phyloP scores from a whole-genome alignment of 2,329 filamentous ascomycete genomes.

The Claviceps quebecensis region DNA sequence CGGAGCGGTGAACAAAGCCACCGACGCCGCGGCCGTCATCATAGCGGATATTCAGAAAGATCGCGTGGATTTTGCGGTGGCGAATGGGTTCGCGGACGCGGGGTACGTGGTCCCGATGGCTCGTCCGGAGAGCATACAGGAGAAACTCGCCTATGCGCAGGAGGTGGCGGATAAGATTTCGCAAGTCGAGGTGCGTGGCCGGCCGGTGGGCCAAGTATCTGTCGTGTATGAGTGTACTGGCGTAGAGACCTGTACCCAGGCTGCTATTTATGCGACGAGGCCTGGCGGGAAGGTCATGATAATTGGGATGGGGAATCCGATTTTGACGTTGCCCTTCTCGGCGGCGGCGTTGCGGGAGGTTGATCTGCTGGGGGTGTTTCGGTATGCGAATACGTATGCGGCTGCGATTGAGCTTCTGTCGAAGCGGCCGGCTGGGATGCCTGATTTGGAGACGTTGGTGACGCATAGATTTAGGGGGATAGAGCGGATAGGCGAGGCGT shows the following conservation, averaged over 20 bases:
- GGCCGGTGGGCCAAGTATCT: slow-evolving; percentile 47
- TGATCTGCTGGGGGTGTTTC: slow-evolving; percentile 57
- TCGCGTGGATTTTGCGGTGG: slow-evolving; percentile 42
- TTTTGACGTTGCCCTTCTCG: slow-evolving; percentile 55
- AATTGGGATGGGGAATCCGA: slow-evolving; percentile 59
- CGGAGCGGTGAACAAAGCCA: slow-evolving; percentile 40
- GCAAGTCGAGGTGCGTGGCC: slow-evolving; percentile 20
- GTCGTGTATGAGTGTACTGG: slow-evolving; percentile 69
- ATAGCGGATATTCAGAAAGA: slow-evolving; percentile 43
- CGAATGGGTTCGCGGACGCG: slow-evolving; percentile 41
- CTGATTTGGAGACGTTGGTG: slow-evolving; percentile 52
- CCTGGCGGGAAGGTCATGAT: slow-evolving; percentile 57
- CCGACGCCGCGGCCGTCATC: slow-evolving; percentile 29
- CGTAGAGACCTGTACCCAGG: slow-evolving; percentile 62
- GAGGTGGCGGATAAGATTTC: slow-evolving; percentile 32
- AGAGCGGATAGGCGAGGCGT: slow-evolving; percentile 48
- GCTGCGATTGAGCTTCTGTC: slow-evolving; percentile 36
- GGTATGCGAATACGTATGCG: slow-evolving; percentile 63
- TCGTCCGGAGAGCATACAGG: slow-evolving; percentile 34
- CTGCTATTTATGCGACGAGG: slow-evolving; percentile 54
- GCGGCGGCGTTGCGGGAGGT: slow-evolving; percentile 56
- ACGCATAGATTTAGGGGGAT: slow-evolving; percentile 58
- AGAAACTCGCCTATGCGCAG: slow-evolving; percentile 37
- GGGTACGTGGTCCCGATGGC: slow-evolving; percentile 35
- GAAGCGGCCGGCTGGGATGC: slow-evolving; percentile 36